A percentile compares a stretch with the other conserved stretches of the same genome.
Conservation (phyloP, 176 grass and related monocot genomes). For the Lolium multiflorum region DNA sequence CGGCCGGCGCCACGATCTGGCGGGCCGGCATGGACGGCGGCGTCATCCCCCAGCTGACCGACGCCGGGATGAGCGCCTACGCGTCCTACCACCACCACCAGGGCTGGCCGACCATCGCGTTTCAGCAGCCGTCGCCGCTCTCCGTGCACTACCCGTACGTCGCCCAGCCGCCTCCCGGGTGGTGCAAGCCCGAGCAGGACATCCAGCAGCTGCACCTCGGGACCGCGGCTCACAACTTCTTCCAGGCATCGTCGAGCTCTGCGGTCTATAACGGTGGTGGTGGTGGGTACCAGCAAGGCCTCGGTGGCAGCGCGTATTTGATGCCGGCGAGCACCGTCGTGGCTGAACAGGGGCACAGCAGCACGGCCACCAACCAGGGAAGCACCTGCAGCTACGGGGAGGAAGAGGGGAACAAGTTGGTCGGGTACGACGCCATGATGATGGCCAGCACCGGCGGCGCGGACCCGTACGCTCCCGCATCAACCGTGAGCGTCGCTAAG, state of each 20-base stretch:
- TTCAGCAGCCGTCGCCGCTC: constrained; percentile 63
- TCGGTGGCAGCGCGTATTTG: constrained; percentile 39
- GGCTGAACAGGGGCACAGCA: constrained; percentile 53
- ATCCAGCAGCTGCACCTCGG: constrained; percentile 64
- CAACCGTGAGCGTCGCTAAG: constrained; percentile 58
- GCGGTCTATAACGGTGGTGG: constrained; percentile 39
- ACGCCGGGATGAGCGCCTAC: constrained; percentile 48
- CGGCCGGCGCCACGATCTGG: constrained; percentile 49
- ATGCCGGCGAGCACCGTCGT: constrained; percentile 49
- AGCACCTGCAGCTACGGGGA: constrained; percentile 52
- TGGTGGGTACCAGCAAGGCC: constrained; percentile 45
- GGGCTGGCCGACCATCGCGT: constrained; percentile 65
- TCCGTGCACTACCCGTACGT: constrained; percentile 60
- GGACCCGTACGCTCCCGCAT: constrained; percentile 41
- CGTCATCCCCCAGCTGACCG: constrained; percentile 52
- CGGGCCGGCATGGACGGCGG: constrained; percentile 46
- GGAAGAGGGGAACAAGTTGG: constrained; percentile 45
- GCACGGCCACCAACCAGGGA: constrained; percentile 47
- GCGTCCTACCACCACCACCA: constrained; percentile 50
- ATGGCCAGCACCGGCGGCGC: constrained; percentile 23
- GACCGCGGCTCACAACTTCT: constrained; percentile 58
- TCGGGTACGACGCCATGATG: constrained; percentile 45
- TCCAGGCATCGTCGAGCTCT: constrained; percentile 59
- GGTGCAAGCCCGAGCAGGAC: constrained; percentile 69
- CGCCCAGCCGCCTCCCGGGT: constrained; percentile 47